Conservation (phyloP, 2,329 filamentous ascomycete species). For the Colletotrichum ledebouriae region DNA sequence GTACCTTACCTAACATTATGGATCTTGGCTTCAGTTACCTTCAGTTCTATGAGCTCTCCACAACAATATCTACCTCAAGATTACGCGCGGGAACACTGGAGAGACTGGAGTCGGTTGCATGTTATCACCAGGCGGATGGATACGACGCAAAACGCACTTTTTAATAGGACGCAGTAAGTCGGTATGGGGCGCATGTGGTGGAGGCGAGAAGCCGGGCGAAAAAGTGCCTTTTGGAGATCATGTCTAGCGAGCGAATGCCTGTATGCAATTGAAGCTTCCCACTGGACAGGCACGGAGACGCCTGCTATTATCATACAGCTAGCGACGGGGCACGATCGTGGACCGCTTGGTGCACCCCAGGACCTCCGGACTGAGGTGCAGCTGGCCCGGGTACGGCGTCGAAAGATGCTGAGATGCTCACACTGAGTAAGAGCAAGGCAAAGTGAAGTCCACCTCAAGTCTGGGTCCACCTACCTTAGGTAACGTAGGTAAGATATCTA, state of each 20-base stretch:
- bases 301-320: slow-evolving; percentile 23
- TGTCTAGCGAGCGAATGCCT: slow-evolving; percentile 21
- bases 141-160: slow-evolving; percentile 12
- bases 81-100: neutral
- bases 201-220: slow-evolving; percentile 1
- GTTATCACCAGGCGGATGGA: slow-evolving; percentile 11
- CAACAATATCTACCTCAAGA: neutral
- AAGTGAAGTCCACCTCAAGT: too few species aligned
- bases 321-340: slow-evolving; percentile 17
- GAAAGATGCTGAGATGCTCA: too few species aligned
- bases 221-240: slow-evolving; percentile 6
- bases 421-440: too few species aligned
- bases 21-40: too few species aligned
- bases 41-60: too few species aligned
- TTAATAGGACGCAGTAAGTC: neutral
- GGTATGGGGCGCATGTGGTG: slow-evolving; percentile 9
- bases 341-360: slow-evolving; percentile 8
- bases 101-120: neutral
- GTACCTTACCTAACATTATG: too few species aligned
- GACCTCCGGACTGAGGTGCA: slow-evolving; percentile 25
- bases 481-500: too few species aligned
- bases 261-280: slow-evolving; percentile 22
- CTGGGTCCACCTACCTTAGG: too few species aligned
- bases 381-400: neutral
- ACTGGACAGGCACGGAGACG: slow-evolving; percentile 4